phyloP scores from a whole-genome alignment of 192 early-diverging fungal genomes.

The Entophlyctis luteolus region DNA sequence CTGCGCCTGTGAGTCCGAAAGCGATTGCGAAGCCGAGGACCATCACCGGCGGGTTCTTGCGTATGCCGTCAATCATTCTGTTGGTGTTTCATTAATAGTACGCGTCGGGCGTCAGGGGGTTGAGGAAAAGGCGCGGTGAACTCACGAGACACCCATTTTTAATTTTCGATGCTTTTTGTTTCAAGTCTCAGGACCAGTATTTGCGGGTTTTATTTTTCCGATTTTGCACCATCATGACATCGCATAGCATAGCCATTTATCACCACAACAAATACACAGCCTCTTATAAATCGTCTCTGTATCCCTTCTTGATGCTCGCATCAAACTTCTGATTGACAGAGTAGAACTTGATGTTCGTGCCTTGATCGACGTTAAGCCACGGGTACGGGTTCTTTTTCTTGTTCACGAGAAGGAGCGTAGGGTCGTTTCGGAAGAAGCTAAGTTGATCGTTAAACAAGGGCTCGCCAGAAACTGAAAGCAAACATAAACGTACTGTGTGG shows the following conservation, averaged over 20 bases:
- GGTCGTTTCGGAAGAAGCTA: constrained; percentile 16
- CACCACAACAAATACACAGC: no score
- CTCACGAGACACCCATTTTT: no score
- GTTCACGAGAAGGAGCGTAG: constrained; percentile 7
- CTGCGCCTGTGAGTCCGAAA: constrained; percentile 4
- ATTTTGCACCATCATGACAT: no score
- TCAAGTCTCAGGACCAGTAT: no score
- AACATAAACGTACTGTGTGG: neutral
- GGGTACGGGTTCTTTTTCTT: constrained; percentile 16
- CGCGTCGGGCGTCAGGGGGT: no score
- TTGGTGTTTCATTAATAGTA: no score
- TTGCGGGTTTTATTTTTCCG: no score
- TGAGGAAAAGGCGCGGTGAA: no score
- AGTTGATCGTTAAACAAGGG: neutral
- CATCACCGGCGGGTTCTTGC: constrained; percentile 5
- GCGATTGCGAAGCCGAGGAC: constrained; percentile 5
- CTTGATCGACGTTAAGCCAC: constrained; percentile 15
- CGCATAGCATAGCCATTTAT: no score
- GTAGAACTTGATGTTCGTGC: constrained; percentile 22
- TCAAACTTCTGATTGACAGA: constrained; percentile 24
- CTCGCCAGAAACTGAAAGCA: neutral
- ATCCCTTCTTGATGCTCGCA: constrained; percentile 2
- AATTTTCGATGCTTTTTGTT: no score
- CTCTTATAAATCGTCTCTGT: neutral
- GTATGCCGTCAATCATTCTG: constrained; percentile 13